Evolutionary conservation across 495 filamentous ascomycete genomes (phyloP), one percentile per base, ranked within the genome.

Genomic region (Daldinia bambusicola): DNA sequence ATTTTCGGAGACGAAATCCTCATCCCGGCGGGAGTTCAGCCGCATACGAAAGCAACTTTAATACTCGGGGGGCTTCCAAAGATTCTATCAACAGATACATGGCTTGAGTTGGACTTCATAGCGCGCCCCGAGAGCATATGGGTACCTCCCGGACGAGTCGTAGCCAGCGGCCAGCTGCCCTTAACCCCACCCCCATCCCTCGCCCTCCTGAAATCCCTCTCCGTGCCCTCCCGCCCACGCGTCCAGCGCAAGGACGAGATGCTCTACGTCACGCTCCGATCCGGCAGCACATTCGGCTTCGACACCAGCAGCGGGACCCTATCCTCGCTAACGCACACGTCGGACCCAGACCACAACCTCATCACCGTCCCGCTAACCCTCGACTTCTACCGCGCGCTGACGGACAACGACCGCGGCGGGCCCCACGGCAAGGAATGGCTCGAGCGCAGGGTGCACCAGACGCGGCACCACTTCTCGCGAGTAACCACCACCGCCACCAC

Each of bases 381-480:
- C 7, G 78, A 78, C 41, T 81, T 87, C 69, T 85, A 87, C 75
- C 83, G 85, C 32, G 78, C 86, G 0, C 85, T 84, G 26, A 92
- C 90, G 4, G 87, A 91, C 76, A 92, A 92, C 76, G 90, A 92
- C 70, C 79, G 80, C 8, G 81, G 86, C 1, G 78, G 79, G 12
- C 76, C 79, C 12, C 80, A 81, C 69, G 83, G 82, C 4, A 69
- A 78, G 37, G 76, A 82, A 59, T 86, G 84, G 84, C 60, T 63
- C 18, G 74, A 78, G 20, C 65, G 66, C 1, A 75, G 80, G 0
- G 66, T 86, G 0, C 78, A 83, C 64, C 79, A 84, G 58, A 80
- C 83, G 55, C 81, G 81, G 55, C 64, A 77, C 36, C 80, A 84
- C 48, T 76, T 85, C n/a, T 75, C 76, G 20, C 71, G 79, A 53